Evolutionary conservation across 73 alveolate genomes (phyloP), one percentile per base, ranked within the genome.

Genomic region (Symbiodinium natans): DNA sequence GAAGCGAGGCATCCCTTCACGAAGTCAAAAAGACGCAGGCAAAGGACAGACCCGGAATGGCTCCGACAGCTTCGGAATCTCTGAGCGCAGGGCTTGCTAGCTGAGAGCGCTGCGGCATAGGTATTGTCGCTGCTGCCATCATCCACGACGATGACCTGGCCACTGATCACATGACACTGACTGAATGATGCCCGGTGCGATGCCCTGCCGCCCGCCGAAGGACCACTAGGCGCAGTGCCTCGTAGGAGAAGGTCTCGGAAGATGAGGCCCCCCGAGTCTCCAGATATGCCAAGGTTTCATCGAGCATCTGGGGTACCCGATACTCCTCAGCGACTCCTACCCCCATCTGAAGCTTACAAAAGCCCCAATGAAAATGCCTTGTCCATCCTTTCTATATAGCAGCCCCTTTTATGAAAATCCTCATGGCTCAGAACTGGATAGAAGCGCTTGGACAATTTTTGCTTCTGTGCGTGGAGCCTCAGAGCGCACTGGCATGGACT

Each of bases 101-200:
- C 34, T 2, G 94, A 86, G 39, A 86, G 42, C 8, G 94, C 93
- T 13, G 92, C 90, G 29, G 99, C 99, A 46, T 98, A 94, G n/a
- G 99, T 99, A 63, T 93, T 92, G 98, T 99, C 99, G 39, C 98
- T 93, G 93, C 99, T 99, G 86, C 99, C 99, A 63, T 99, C 99
- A 92, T 99, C 99, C 46, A 99, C 99, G 48, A 99, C 99, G 31
- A 99, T 98, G 88, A 99, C 95, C 99, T 99, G 99, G 71, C 63
- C 38, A 82, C 21, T 9, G 13, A 46, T 6, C 59, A 13, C 59
- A 46, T 46, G 59, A 46, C 59, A 13, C 59, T 9, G 59, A n/a
- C n/a, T n/a, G n/a, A n/a, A n/a, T n/a, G n/a, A n/a, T n/a, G n/a
- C n/a, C n/a, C n/a, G n/a, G n/a, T n/a, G n/a, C n/a, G n/a, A n/a